Conservation (phyloP, 768 basidiomycete species). For the Chiua virens region DNA sequence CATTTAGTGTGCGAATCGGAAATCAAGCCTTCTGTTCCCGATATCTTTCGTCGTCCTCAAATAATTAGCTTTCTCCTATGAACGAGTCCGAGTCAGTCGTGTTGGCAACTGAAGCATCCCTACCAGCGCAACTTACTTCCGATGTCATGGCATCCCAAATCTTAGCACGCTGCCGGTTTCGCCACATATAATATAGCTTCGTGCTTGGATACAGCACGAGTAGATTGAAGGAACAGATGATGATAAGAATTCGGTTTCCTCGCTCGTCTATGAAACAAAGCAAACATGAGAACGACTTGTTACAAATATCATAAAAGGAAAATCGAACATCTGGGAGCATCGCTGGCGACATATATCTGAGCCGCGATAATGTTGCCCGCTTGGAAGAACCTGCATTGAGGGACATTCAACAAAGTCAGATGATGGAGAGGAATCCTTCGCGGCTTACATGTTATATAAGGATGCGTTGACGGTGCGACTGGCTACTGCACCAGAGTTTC, state of each 20-base stretch:
- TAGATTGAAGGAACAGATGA: constrained; percentile 50
- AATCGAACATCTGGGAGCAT: constrained; percentile 52
- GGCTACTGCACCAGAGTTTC: constrained; percentile 59
- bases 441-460: constrained; percentile 51
- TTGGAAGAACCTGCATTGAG: constrained; percentile 40
- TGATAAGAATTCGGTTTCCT: constrained; percentile 58
- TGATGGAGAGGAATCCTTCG: not conserved
- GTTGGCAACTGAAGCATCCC: not conserved
- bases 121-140: constrained; percentile 38
- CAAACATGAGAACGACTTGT: not conserved
- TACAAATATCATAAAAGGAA: not conserved
- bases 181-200: constrained; percentile 57
- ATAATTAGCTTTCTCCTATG: constrained; percentile 59
- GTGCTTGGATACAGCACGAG: constrained; percentile 52
- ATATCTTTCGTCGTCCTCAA: constrained; percentile 39
- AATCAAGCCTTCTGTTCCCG: constrained; percentile 61
- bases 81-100: constrained; percentile 5
- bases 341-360: constrained; percentile 58
- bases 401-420: not conserved
- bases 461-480: constrained; percentile 61
- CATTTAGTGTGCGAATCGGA: constrained; percentile 56
- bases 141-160: constrained; percentile 59
- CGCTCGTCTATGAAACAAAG: constrained; percentile 42
- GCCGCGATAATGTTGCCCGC: constrained; percentile 43
- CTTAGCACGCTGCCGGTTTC: constrained; percentile 52